phyloP scores from a whole-genome alignment of 2,329 filamentous ascomycete species.

The Capronia coronata region DNA sequence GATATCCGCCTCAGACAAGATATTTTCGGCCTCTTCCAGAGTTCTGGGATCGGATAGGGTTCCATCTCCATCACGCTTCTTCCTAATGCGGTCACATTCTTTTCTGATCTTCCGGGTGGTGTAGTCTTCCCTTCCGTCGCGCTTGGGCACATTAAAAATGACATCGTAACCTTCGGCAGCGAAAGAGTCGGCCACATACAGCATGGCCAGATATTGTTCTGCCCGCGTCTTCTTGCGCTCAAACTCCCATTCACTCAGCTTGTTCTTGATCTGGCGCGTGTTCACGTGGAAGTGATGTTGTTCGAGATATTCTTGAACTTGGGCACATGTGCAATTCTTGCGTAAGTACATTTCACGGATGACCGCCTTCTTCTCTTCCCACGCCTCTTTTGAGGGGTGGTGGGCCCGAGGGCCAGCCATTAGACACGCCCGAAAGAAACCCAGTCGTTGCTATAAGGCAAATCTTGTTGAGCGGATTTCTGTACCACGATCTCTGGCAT shows the following conservation, averaged over 20 bases:
- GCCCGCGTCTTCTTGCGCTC: slow-evolving; percentile 20
- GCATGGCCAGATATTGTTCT: slow-evolving; percentile 21
- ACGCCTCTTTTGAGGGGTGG: slow-evolving; percentile 14
- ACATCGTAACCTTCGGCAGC: slow-evolving; percentile 1
- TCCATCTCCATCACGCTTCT: slow-evolving; percentile 5
- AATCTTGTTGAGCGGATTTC: neutral
- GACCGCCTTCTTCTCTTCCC: slow-evolving; percentile 14
- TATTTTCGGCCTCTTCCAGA: slow-evolving; percentile 6
- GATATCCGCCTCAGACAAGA: slow-evolving; percentile 7
- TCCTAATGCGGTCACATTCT: slow-evolving; percentile 20
- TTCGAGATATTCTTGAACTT: slow-evolving; percentile 12
- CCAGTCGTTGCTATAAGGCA: neutral
- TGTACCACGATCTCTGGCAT: neutral
- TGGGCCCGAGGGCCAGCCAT: slow-evolving; percentile 12
- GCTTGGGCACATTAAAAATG: slow-evolving; percentile 20
- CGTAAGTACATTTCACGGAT: slow-evolving; percentile 18
- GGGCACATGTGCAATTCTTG: slow-evolving; percentile 13
- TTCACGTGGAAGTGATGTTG: slow-evolving; percentile 12
- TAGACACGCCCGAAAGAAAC: neutral
- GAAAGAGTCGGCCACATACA: slow-evolving; percentile 8
- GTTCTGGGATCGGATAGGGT: slow-evolving; percentile 1
- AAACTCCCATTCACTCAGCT: slow-evolving; percentile 21
- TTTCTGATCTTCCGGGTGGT: slow-evolving; percentile 16
- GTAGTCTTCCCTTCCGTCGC: slow-evolving; percentile 5
- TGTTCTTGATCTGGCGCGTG: slow-evolving; percentile 21